These are phyloP conservation scores for Sistotremastrum niveocremeum DNA, from an alignment of 768 basidiomycete species.

Conservation along the genomic window DNA sequence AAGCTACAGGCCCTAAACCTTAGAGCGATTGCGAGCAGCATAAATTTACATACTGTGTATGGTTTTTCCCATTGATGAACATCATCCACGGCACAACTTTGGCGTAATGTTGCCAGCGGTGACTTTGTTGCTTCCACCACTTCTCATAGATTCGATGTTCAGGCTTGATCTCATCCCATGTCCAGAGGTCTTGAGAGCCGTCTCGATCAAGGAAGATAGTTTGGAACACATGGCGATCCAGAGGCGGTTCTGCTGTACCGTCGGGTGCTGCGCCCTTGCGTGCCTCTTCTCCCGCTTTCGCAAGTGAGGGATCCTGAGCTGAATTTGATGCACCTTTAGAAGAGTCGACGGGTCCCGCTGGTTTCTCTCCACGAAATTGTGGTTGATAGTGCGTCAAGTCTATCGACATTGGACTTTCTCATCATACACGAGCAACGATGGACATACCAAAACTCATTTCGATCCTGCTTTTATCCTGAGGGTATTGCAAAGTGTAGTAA, in stretches of 20 bases:
- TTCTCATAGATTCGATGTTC: conserved; percentile 29
- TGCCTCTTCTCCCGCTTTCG: conserved; percentile 8
- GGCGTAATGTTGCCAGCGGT: conserved; percentile 34
- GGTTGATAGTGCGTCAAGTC: conserved; percentile 36
- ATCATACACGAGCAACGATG: neutral
- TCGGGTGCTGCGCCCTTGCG: neutral
- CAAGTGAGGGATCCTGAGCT: neutral
- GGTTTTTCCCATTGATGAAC: conserved; percentile 23
- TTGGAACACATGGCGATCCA: conserved; percentile 34
- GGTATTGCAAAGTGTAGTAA: conserved; percentile 33
- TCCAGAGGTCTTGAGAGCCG: conserved; percentile 27
- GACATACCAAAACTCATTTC: conserved; percentile 33
- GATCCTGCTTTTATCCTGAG: conserved; percentile 28
- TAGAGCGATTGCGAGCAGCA: no score
- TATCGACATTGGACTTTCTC: neutral
- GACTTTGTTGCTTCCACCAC: conserved; percentile 42
- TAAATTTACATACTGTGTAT: conserved; percentile 15
- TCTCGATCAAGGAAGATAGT: conserved; percentile 35
- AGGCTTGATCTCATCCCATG: conserved; percentile 24
- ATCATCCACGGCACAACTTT: conserved; percentile 24
- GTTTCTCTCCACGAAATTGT: conserved; percentile 23
- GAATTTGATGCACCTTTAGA: conserved; percentile 2
- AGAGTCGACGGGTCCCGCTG: conserved; percentile 11
- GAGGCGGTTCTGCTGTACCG: conserved; percentile 15
- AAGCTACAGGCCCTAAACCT: conserved; percentile 5